phyloP scores from a whole-genome alignment of 2,329 filamentous ascomycete genomes.

The Colletotrichum tabaci region DNA sequence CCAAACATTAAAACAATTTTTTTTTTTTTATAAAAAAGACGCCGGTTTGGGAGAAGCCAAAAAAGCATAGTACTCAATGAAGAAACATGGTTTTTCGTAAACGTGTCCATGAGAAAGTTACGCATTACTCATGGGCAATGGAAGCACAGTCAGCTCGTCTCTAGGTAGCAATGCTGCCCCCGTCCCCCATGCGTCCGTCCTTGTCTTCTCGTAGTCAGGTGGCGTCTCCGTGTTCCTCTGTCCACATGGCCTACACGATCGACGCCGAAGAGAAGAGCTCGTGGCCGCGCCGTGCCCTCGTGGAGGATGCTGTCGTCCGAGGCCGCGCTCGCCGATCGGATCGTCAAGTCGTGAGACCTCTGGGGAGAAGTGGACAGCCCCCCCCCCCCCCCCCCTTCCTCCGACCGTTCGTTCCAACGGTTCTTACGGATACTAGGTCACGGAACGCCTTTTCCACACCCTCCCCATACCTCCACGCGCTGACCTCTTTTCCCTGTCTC shows the following conservation, averaged over 20 bases:
- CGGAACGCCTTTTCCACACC: background rate
- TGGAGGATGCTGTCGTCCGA: background rate
- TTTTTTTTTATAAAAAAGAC: background rate
- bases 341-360: conserved; percentile 36
- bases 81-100: background rate
- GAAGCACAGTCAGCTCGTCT: too few species aligned
- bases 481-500: background rate
- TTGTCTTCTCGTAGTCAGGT: conserved; percentile 25
- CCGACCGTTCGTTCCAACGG: too few species aligned
- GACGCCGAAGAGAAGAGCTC: background rate
- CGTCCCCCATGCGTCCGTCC: too few species aligned
- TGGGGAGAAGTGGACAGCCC: conserved; percentile 3
- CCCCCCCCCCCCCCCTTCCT: background rate
- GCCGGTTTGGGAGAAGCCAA: background rate
- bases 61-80: too few species aligned
- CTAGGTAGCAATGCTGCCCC: too few species aligned
- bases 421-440: too few species aligned
- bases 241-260: conserved; percentile 24
- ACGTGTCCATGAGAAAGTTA: background rate
- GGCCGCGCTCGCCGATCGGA: conserved; percentile 11
- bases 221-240: conserved; percentile 5
- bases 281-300: conserved; percentile 15
- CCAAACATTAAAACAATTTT: background rate
- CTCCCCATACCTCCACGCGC: background rate
- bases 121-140: background rate